phyloP scores from a whole-genome alignment of 352 stramenopile genomes.

The Globisporangium nodosum region DNA sequence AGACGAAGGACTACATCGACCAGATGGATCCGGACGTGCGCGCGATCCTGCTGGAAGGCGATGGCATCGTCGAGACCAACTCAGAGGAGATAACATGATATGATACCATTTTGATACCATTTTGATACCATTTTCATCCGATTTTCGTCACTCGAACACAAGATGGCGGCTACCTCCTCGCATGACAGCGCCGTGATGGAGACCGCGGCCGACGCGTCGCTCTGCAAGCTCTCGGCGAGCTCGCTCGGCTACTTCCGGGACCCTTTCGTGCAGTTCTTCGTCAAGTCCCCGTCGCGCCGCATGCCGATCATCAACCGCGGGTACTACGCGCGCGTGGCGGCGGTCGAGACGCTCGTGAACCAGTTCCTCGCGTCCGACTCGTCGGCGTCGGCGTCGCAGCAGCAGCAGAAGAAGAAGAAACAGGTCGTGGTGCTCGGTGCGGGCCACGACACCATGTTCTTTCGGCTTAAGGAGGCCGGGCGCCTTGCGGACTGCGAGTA shows the following conservation, averaged over 20 bases:
- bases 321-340: slow-evolving; percentile 81
- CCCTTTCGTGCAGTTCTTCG: slow-evolving; percentile 76
- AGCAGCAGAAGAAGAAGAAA: slow-evolving; percentile 19
- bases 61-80: not conserved
- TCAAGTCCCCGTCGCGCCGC: slow-evolving; percentile 72
- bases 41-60: slow-evolving; percentile 22
- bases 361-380: slow-evolving; percentile 40
- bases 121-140: too few species aligned
- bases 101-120: too few species aligned
- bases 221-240: slow-evolving; percentile 83
- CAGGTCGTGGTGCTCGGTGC: slow-evolving; percentile 83
- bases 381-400: not conserved
- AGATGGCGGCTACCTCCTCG: not conserved
- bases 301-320: slow-evolving; percentile 89
- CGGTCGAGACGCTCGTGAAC: slow-evolving; percentile 62
- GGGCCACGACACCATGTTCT: slow-evolving; percentile 83
- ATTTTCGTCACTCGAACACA: too few species aligned
- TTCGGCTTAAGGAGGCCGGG: slow-evolving; percentile 45
- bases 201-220: slow-evolving; percentile 75
- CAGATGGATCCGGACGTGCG: slow-evolving; percentile 49
- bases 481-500: slow-evolving; percentile 54
- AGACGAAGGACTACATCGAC: slow-evolving; percentile 71
- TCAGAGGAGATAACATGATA: too few species aligned
- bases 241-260: slow-evolving; percentile 73
- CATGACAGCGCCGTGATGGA: slow-evolving; percentile 77